Percentiles rank a stretch among this genome's conserved stretches.
phyloP scores from a whole-genome alignment of 2,329 filamentous ascomycete genomes.

The Pseudopithomyces maydicus region DNA sequence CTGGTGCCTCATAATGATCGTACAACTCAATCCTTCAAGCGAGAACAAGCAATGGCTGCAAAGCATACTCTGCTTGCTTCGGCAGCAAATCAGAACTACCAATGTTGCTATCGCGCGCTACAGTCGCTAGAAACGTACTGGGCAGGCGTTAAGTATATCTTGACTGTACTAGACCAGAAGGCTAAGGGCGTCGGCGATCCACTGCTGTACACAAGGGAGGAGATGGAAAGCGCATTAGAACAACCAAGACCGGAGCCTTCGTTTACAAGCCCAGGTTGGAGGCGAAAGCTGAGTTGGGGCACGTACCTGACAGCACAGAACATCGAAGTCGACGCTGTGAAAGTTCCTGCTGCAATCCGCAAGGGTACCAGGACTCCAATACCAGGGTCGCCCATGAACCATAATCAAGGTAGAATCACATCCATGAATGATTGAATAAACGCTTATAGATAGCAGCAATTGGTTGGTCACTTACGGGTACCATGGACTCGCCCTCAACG shows the following conservation, averaged over 20 bases:
- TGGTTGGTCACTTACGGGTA: constrained; percentile 87
- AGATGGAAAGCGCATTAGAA: constrained; percentile 74
- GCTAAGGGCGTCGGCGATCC: constrained; percentile 85
- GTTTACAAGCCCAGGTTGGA: constrained; percentile 59
- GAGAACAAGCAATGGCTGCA: constrained; percentile 52
- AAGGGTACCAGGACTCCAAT: constrained; percentile 34
- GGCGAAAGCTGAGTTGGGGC: constrained; percentile 52
- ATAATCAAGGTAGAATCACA: constrained; percentile 53
- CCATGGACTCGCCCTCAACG: constrained; percentile 82
- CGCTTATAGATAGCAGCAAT: constrained; percentile 57
- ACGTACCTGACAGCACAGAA: constrained; percentile 46
- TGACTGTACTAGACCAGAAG: constrained; percentile 85
- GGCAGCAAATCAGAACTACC: constrained; percentile 84
- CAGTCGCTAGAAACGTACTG: constrained; percentile 83
- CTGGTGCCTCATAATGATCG: constrained; percentile 14
- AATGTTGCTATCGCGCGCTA: constrained; percentile 81
- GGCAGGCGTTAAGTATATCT: constrained; percentile 84
- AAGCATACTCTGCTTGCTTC: constrained; percentile 80
- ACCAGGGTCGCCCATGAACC: constrained; percentile 54
- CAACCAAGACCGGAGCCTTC: constrained; percentile 55
- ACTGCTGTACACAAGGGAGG: constrained; percentile 68
- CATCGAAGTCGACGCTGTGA: constrained; percentile 33
- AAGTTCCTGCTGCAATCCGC: constrained; percentile 38
- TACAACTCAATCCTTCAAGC: constrained; percentile 20
- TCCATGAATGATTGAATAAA: neutral